phyloP scores from a whole-genome alignment of 1,284 basidiomycete genomes.

The Cryptococcus sp. region DNA sequence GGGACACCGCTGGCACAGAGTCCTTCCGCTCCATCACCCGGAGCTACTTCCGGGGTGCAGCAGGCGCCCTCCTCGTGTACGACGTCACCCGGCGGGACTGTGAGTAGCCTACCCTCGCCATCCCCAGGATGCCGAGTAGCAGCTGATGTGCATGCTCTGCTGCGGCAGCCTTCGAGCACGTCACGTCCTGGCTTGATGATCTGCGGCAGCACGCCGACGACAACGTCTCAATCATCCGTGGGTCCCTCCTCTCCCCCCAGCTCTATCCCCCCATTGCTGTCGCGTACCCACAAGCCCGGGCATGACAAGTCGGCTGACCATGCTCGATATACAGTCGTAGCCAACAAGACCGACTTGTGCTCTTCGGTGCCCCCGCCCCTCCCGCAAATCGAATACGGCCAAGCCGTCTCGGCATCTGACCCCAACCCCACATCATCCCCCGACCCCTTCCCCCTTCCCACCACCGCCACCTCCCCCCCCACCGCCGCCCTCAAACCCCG shows the following conservation, averaged over 20 bases:
- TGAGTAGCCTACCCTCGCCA: conserved; percentile 19
- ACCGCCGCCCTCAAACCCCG: conserved; percentile 20
- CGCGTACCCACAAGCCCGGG: too few relatives aligned
- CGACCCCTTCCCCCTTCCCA: conserved; percentile 10
- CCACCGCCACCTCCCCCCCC: conserved; percentile 7
- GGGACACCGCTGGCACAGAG: conserved; percentile 49
- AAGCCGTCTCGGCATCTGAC: conserved; percentile 15
- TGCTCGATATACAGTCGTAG: conserved; percentile 29
- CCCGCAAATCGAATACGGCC: conserved; percentile 32
- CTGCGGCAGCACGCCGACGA: conserved; percentile 42
- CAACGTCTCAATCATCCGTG: conserved; percentile 44
- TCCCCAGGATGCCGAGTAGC: not conserved
- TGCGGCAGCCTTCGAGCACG: conserved; percentile 41
- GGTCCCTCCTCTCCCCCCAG: conserved; percentile 8
- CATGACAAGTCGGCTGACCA: too few relatives aligned
- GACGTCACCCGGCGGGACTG: conserved; percentile 75
- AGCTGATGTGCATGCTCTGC: not conserved
- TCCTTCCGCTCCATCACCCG: conserved; percentile 67
- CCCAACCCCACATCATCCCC: conserved; percentile 1
- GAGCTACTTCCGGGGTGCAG: conserved; percentile 92
- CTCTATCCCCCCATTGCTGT: not conserved
- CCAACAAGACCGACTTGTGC: conserved; percentile 48
- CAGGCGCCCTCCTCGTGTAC: conserved; percentile 87
- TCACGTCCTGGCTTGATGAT: conserved; percentile 44
- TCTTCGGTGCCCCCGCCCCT: conserved; percentile 21